A percentile compares a stretch with the other conserved stretches of the same genome.
Evolutionary conservation across 2,329 filamentous ascomycete species (phyloP).

Genomic region (Aspergillus sp.): DNA sequence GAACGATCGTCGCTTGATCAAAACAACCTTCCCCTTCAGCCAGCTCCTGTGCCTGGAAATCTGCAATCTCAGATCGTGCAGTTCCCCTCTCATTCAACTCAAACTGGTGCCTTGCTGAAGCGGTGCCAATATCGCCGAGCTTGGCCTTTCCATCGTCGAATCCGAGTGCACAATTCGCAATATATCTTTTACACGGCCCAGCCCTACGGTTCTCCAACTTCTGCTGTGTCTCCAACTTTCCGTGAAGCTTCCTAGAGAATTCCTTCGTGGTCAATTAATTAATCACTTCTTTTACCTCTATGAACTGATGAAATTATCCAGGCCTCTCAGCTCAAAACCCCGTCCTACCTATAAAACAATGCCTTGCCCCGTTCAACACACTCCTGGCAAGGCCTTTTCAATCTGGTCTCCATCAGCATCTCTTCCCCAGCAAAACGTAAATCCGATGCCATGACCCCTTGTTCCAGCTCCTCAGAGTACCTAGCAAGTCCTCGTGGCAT

Average conservation of each 20-base stretch:
- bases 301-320: background rate
- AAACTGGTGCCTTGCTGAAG: constrained; percentile 3
- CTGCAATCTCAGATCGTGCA: constrained; percentile 1
- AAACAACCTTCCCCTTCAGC: background rate
- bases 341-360: background rate
- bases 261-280: background rate
- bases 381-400: too few species aligned
- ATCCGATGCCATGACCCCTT: too few species aligned
- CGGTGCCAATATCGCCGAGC: background rate
- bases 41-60: background rate
- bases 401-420: too few species aligned
- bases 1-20: background rate
- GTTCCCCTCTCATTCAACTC: background rate
- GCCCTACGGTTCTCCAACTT: background rate
- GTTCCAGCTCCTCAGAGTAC: too few species aligned
- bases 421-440: too few species aligned
- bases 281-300: background rate
- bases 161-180: background rate
- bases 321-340: too few species aligned
- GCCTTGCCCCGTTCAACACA: too few species aligned
- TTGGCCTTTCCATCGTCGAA: background rate
- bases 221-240: background rate
- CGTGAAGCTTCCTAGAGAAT: background rate
- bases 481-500: too few species aligned
- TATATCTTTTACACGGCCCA: background rate